Conservation (phyloP, 176 grass and related monocot genomes). For the Elymus sibiricus region DNA sequence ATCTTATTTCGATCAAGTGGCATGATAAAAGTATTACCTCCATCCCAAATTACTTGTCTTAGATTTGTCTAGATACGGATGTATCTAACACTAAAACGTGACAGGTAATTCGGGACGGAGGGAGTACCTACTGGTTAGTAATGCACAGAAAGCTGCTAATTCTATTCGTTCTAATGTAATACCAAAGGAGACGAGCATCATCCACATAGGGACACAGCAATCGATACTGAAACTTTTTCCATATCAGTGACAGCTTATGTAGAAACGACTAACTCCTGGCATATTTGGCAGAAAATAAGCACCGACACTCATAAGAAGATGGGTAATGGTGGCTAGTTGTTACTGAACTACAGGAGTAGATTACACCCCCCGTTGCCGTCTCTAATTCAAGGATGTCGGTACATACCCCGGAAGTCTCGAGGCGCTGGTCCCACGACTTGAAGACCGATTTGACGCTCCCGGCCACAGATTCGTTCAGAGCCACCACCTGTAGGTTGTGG, state of each 20-base stretch:
- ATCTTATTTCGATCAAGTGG: neutral
- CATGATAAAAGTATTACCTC: neutral
- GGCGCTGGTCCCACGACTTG: conserved; percentile 84
- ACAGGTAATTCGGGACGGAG: no score
- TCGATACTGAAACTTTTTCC: neutral
- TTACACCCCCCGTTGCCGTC: neutral
- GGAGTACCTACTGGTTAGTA: neutral
- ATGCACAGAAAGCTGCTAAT: neutral
- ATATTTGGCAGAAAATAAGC: neutral
- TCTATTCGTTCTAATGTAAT: neutral
- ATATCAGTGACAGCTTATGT: neutral
- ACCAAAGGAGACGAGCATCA: neutral
- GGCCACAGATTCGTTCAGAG: conserved; percentile 83
- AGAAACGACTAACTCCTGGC: neutral
- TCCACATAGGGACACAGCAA: neutral
- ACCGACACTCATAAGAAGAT: neutral
- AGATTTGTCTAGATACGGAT: no score
- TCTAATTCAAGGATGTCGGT: neutral
- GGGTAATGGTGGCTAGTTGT: neutral
- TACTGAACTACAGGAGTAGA: neutral
- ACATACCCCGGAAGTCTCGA: conserved; percentile 81
- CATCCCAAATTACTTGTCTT: no score
- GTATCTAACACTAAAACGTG: no score
- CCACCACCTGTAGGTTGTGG: conserved; percentile 46
- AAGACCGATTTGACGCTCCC: conserved; percentile 91